Conservation (phyloP, 2,329 filamentous ascomycete species). For the Trichoderma lentiforme region DNA sequence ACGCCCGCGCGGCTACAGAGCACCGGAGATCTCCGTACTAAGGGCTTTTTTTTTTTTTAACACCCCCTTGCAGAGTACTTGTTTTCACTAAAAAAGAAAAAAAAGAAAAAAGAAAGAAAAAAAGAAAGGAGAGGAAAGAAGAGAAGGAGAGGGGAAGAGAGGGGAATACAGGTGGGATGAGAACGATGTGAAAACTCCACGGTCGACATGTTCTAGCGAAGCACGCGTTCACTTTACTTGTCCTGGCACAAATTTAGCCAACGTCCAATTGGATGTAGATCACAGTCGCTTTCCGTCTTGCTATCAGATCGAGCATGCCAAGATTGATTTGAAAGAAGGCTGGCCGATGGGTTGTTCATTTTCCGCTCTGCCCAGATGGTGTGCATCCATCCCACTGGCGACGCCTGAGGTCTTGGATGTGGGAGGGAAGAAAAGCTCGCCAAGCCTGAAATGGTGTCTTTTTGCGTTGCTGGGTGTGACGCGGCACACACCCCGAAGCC, state of each 20-base stretch:
- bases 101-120: too few relatives aligned
- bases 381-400: background rate
- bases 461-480: conserved; percentile 6
- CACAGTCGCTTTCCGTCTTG: background rate
- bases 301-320: conserved; percentile 6
- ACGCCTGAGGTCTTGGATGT: background rate
- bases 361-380: background rate
- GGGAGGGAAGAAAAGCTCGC: conserved; percentile 1
- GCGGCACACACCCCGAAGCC: background rate
- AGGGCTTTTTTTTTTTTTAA: background rate
- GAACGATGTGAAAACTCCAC: background rate
- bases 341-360: background rate
- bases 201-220: background rate
- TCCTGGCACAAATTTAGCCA: background rate
- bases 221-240: background rate
- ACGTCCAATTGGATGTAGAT: background rate
- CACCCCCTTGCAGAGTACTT: background rate
- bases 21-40: background rate
- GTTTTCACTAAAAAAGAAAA: background rate
- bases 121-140: background rate
- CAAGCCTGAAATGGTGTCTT: conserved; percentile 15
- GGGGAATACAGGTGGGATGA: background rate
- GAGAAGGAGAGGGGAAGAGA: background rate
- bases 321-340: background rate
- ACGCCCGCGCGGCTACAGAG: background rate